Evolutionary conservation across 2,329 filamentous ascomycete species (phyloP).

Genomic region (Lecanicillium sp.): DNA sequence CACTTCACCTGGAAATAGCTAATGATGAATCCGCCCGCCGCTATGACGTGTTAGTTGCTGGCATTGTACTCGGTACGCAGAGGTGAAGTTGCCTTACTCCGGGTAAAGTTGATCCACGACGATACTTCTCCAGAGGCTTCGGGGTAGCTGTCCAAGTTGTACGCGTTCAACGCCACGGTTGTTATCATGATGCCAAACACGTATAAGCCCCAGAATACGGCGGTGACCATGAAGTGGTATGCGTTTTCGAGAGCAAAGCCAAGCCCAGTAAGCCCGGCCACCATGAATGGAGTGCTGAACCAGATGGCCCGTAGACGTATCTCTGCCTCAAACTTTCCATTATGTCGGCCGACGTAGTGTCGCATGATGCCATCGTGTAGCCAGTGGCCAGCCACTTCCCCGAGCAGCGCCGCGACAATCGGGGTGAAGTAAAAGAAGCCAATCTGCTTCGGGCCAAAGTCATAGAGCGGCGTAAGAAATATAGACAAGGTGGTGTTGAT

Average conservation of each 20-base stretch:
- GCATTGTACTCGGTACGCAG: too few species aligned
- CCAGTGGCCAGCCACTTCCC: slow-evolving; percentile 47
- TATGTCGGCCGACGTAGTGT: slow-evolving; percentile 35
- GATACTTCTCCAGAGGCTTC: not conserved
- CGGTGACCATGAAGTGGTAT: slow-evolving; percentile 41
- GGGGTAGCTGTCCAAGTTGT: slow-evolving; percentile 38
- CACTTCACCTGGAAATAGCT: too few species aligned
- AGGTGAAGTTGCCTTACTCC: too few species aligned
- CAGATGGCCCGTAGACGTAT: slow-evolving; percentile 41
- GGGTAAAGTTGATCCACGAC: not conserved
- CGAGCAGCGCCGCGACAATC: slow-evolving; percentile 44
- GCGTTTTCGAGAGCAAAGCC: slow-evolving; percentile 41
- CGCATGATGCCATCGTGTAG: slow-evolving; percentile 43
- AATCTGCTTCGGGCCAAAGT: slow-evolving; percentile 40
- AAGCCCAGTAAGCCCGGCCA: slow-evolving; percentile 41
- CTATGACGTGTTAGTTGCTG: too few species aligned
- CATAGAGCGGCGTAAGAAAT: slow-evolving; percentile 41
- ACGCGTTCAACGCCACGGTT: slow-evolving; percentile 38
- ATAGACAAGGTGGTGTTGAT: slow-evolving; percentile 50
- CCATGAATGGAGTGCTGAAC: slow-evolving; percentile 39
- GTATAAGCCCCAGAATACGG: slow-evolving; percentile 24
- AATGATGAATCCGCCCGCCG: too few species aligned
- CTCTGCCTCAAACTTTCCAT: slow-evolving; percentile 50
- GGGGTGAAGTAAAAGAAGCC: slow-evolving; percentile 53
- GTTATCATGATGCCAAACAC: slow-evolving; percentile 43